Evolutionary conservation across 495 filamentous ascomycete genomes (phyloP).

Genomic region (Pseudevernia furfuracea): DNA sequence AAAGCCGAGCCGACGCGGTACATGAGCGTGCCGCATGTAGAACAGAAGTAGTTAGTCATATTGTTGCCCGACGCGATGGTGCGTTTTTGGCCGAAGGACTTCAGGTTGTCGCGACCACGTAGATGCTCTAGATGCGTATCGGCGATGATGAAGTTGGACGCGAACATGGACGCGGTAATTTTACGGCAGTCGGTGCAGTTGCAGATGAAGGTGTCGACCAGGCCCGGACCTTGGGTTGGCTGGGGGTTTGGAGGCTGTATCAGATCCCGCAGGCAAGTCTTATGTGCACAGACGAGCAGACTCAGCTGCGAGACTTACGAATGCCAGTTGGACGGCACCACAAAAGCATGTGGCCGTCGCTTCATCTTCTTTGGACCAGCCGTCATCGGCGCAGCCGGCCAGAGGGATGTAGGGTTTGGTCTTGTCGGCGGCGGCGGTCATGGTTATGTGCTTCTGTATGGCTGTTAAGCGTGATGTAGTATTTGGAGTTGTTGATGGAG

Average conservation of each 20-base stretch:
- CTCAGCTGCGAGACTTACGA: slow-evolving; percentile 32
- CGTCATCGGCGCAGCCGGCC: slow-evolving; percentile 29
- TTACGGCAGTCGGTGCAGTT: slow-evolving; percentile 53
- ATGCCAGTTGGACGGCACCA: slow-evolving; percentile 46
- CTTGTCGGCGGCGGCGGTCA: slow-evolving; percentile 8
- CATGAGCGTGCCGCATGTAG: slow-evolving; percentile 47
- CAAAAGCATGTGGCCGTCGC: slow-evolving; percentile 48
- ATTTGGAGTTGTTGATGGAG: background rate
- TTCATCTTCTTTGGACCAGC: slow-evolving; percentile 35
- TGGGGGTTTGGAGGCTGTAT: slow-evolving; percentile 18
- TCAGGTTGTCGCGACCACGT: slow-evolving; percentile 41
- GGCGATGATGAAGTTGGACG: slow-evolving; percentile 45
- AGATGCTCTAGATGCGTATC: slow-evolving; percentile 38
- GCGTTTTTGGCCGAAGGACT: slow-evolving; percentile 32
- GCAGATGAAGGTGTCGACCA: slow-evolving; percentile 46
- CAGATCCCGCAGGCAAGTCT: background rate
- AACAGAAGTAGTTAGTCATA: slow-evolving; percentile 51
- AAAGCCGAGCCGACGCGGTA: slow-evolving; percentile 36
- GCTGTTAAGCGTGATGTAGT: background rate
- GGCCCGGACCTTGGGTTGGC: slow-evolving; percentile 37
- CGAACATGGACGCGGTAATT: slow-evolving; percentile 53
- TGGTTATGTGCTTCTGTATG: background rate
- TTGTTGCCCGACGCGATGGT: slow-evolving; percentile 37
- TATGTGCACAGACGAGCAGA: too few species aligned
- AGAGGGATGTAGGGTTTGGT: slow-evolving; percentile 32